Evolutionary conservation across 331 rosid species (phyloP).

Genomic region (Acacia concinna): DNA sequence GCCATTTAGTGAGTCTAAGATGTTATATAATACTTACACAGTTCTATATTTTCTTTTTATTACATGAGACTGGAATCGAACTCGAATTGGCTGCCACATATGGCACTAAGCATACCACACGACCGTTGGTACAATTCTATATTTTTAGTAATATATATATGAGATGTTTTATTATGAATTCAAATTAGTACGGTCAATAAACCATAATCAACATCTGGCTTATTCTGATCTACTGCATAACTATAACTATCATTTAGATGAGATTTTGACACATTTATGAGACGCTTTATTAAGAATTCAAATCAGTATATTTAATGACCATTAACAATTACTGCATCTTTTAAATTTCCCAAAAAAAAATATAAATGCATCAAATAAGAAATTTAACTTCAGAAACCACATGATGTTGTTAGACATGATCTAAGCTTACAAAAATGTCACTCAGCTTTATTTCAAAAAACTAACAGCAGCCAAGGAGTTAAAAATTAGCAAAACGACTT

Average conservation of each 20-base stretch:
- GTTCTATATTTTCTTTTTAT: too few relatives aligned
- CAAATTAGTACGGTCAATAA: neutral
- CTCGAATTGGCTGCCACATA: too few relatives aligned
- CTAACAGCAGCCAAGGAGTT: neutral
- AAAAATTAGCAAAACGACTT: neutral
- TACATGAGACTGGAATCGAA: too few relatives aligned
- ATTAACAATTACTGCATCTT: neutral
- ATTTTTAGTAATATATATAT: too few relatives aligned
- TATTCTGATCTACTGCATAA: conserved; percentile 3
- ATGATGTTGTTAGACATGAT: neutral
- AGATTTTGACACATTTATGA: neutral
- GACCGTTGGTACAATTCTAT: too few relatives aligned
- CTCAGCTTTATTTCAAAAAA: neutral
- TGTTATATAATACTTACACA: too few relatives aligned
- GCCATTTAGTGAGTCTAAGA: neutral
- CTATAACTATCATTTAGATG: neutral
- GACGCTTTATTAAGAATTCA: neutral
- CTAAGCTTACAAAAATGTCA: neutral
- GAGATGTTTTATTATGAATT: neutral
- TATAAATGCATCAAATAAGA: neutral
- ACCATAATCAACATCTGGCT: neutral
- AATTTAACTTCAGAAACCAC: conserved; percentile 2
- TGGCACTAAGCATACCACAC: too few relatives aligned
- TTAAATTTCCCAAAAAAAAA: neutral
- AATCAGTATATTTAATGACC: neutral